phyloP scores from a whole-genome alignment of 768 basidiomycete genomes.

The Hydnomerulius pinastri region DNA sequence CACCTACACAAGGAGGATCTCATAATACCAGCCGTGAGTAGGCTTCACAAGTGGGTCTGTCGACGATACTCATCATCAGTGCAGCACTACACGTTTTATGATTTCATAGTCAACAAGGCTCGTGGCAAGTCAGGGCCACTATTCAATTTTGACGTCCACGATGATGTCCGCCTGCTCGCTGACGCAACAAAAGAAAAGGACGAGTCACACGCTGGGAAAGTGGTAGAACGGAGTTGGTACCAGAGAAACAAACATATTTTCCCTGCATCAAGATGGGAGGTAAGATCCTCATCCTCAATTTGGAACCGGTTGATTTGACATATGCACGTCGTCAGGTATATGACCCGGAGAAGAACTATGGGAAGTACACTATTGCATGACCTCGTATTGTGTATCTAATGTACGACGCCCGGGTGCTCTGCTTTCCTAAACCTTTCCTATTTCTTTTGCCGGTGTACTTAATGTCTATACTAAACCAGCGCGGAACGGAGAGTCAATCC shows the following conservation, averaged over 20 bases:
- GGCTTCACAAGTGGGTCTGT: neutral
- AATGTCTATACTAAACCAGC: too few relatives aligned
- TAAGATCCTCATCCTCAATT: constrained; percentile 38
- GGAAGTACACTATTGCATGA: constrained; percentile 81
- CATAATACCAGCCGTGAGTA: constrained; percentile 90
- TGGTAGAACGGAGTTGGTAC: constrained; percentile 95
- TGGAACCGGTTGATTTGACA: neutral
- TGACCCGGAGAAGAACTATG: constrained; percentile 92
- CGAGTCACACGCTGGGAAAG: constrained; percentile 98
- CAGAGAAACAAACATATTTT: constrained; percentile 98
- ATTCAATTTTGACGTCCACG: constrained; percentile 99
- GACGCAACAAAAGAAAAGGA: constrained; percentile 98
- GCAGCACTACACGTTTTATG: constrained; percentile 98
- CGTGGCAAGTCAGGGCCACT: constrained; percentile 97
- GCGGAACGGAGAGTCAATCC: too few relatives aligned
- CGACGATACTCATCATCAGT: neutral
- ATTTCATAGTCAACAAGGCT: constrained; percentile 98
- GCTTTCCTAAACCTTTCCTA: too few relatives aligned
- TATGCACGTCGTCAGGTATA: constrained; percentile 58
- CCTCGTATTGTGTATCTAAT: neutral
- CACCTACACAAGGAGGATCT: constrained; percentile 78
- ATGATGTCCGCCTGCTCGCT: constrained; percentile 91
- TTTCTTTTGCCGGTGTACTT: too few relatives aligned
- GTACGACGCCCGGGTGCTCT: too few relatives aligned
- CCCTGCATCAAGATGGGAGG: constrained; percentile 96